phyloP scores from a whole-genome alignment of 352 stramenopile genomes.

The Elongisporangium senticosum region DNA sequence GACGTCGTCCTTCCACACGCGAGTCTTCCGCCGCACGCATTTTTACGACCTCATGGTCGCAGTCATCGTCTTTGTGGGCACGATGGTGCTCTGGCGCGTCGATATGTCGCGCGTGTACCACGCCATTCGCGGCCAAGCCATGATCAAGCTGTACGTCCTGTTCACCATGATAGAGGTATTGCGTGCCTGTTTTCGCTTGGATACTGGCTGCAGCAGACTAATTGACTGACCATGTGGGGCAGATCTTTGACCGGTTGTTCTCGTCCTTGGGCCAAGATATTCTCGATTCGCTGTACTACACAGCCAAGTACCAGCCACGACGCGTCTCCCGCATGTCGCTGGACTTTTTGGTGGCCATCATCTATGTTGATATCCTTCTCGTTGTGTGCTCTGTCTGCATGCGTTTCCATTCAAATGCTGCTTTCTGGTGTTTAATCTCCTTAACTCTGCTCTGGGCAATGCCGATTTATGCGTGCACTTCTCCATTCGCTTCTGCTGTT shows the following conservation, averaged over 20 bases:
- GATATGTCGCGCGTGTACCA: constrained; percentile 98
- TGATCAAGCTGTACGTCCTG: constrained; percentile 99
- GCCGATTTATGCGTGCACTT: constrained; percentile 28
- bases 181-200: neutral
- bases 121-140: constrained; percentile 95
- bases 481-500: constrained; percentile 95
- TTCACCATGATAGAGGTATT: constrained; percentile 96
- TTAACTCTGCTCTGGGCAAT: constrained; percentile 16
- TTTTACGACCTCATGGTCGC: constrained; percentile 92
- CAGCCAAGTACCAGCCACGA: constrained; percentile 70
- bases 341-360: constrained; percentile 70
- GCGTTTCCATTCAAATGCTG: neutral
- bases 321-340: constrained; percentile 65
- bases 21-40: constrained; percentile 80
- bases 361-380: constrained; percentile 66
- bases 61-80: constrained; percentile 77
- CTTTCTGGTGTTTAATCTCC: constrained; percentile 7
- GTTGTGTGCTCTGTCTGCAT: neutral
- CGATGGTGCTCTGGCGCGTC: constrained; percentile 72
- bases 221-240: neutral
- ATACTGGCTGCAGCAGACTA: neutral
- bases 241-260: constrained; percentile 96
- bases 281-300: constrained; percentile 93
- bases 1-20: constrained; percentile 67
- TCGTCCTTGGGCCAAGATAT: constrained; percentile 96